phyloP scores from a whole-genome alignment of 257 asterid genomes.

The Nicotiana knightiana region DNA sequence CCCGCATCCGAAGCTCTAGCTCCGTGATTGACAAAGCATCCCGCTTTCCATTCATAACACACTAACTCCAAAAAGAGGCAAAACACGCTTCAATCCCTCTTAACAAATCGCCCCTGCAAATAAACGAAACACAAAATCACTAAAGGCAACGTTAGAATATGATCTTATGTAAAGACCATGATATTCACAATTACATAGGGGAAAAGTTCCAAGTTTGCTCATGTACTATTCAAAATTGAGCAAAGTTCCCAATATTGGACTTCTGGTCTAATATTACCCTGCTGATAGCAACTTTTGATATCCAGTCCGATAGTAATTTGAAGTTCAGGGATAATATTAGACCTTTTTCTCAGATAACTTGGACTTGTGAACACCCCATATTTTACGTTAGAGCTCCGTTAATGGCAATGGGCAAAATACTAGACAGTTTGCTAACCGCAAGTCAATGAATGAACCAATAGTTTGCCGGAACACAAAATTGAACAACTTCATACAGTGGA shows the following conservation, averaged over 20 bases:
- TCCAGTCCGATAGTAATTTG: too few relatives aligned
- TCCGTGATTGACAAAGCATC: background rate
- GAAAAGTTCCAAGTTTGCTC: background rate
- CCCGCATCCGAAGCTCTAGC: too few relatives aligned
- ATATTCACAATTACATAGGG: background rate
- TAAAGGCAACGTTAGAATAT: background rate
- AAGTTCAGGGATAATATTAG: background rate
- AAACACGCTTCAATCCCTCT: conserved; percentile 42
- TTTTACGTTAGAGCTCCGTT: too few relatives aligned
- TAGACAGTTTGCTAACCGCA: too few relatives aligned
- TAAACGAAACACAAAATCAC: background rate
- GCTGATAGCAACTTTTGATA: too few relatives aligned
- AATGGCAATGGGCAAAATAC: too few relatives aligned
- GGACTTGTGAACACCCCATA: background rate
- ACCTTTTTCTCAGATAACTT: background rate
- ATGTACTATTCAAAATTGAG: background rate
- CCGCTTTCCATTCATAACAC: background rate
- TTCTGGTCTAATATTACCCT: too few relatives aligned
- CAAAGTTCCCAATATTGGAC: too few relatives aligned
- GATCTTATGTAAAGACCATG: background rate
- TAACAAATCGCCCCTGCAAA: conserved; percentile 89
- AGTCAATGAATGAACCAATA: background rate
- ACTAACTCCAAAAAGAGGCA: background rate
- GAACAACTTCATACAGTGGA: too few relatives aligned
- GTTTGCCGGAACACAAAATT: background rate